Percentiles rank a stretch among this genome's conserved stretches.
Evolutionary conservation across 2,329 filamentous ascomycete genomes (phyloP).

Genomic region (Chrysoporthe cubensis): DNA sequence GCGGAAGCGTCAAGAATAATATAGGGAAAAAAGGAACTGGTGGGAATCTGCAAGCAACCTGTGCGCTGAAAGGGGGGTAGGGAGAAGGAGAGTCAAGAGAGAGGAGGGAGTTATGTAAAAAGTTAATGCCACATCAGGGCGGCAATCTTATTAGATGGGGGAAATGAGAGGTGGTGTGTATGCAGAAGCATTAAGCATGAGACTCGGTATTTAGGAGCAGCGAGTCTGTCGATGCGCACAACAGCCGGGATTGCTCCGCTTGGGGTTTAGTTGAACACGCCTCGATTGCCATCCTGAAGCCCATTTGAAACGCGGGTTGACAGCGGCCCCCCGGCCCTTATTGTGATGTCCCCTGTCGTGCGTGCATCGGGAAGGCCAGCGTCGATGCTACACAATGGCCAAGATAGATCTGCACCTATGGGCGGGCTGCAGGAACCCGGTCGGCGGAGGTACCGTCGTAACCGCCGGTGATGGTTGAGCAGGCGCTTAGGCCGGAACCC

Average conservation of each 20-base stretch:
- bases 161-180: constrained; percentile 10
- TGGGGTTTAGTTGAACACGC: constrained; percentile 19
- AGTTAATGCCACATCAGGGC: constrained; percentile 27
- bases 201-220: constrained; percentile 18
- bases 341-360: not conserved
- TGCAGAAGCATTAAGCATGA: constrained; percentile 20
- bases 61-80: constrained; percentile 35
- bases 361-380: constrained; percentile 2
- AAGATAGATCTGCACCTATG: constrained; percentile 22
- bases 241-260: constrained; percentile 16
- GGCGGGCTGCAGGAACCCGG: constrained; percentile 7
- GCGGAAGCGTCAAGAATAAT: constrained; percentile 28
- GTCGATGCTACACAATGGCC: constrained; percentile 17
- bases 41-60: constrained; percentile 28
- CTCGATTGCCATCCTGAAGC: constrained; percentile 35
- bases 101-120: constrained; percentile 23
- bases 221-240: constrained; percentile 25
- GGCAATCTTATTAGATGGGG: constrained; percentile 21
- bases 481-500: constrained; percentile 10
- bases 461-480: constrained; percentile 18
- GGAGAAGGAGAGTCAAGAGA: constrained; percentile 8
- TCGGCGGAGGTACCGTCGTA: constrained; percentile 18
- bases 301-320: constrained; percentile 35
- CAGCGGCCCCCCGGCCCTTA: constrained; percentile 15
- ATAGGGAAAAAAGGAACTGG: constrained; percentile 19